Evolutionary conservation across 225 moss, liverwort and hornwort genomes (phyloP), one percentile per base, ranked within the genome.

Genomic region (Lunularia cruciata): DNA sequence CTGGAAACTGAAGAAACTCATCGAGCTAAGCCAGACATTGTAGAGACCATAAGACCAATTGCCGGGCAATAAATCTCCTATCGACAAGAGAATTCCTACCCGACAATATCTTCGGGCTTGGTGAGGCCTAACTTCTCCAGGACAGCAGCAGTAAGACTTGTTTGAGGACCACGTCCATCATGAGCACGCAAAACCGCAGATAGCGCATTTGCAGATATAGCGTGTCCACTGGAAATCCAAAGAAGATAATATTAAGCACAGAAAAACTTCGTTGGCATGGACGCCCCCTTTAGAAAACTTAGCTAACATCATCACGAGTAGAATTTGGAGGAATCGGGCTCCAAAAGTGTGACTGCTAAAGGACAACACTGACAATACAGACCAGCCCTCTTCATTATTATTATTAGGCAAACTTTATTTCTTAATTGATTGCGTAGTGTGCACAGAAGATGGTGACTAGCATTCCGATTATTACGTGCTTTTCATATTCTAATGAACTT

Each of bases 161-260:
- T 93, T 68, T 76, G 66, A 42, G 84, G 88, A 75, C 96, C 96
- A 57, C 96, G 87, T 54, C 92, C 96, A 81, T 98, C 96, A 70
- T 89, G 81, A 59, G 92, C 92, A 57, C 81, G 84, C 86, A 98
- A 81, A 10, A 91, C 86, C 73, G 89, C 87, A 72, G 81, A 76
- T 68, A 98, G 78, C 59, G 96, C 92, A 85, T 93, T 87, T 57
- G 86, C 83, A 69, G 90, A 80, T 46, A 98, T 98, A 26, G 88
- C 85, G 86, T 86, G 89, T 69, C 96, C 96, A 85, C 96, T 96
- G 75, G 69, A 71, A 78, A 25, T 49, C 69, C 47, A 58, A 47
- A 47, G 6, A 31, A 16, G 15, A 15, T 28, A 27, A 12, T 1
- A 43, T 43, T 10, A 43, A 2, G 43, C 1, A 43, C 12, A 43